Evolutionary conservation across 768 basidiomycete genomes (phyloP).

Genomic region (Agaricus sinodeliciosus): DNA sequence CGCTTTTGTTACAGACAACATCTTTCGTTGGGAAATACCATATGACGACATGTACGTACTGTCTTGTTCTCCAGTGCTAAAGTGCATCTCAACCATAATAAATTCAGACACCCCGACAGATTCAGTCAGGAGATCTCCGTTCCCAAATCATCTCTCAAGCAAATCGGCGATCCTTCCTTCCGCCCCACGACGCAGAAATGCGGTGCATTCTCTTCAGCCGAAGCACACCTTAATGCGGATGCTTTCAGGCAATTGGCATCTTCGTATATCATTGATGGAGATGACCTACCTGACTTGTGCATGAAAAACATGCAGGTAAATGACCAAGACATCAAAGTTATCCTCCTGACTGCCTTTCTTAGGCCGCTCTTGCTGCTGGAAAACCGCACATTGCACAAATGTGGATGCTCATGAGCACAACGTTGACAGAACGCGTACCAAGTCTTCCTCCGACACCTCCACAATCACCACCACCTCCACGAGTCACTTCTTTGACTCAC

Average conservation of each 20-base stretch:
- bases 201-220: slow-evolving; percentile 40
- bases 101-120: slow-evolving; percentile 31
- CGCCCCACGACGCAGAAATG: slow-evolving; percentile 49
- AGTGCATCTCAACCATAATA: not conserved
- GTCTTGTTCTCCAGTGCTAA: slow-evolving; percentile 1
- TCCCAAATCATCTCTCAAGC: slow-evolving; percentile 38
- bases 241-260: slow-evolving; percentile 57
- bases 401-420: slow-evolving; percentile 60
- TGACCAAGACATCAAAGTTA: not conserved
- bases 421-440: slow-evolving; percentile 45
- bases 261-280: slow-evolving; percentile 49
- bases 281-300: slow-evolving; percentile 43
- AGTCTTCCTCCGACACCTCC: slow-evolving; percentile 21
- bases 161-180: slow-evolving; percentile 50
- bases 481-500: slow-evolving; percentile 9
- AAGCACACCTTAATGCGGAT: slow-evolving; percentile 33
- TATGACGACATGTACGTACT: slow-evolving; percentile 73
- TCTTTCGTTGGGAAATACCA: slow-evolving; percentile 54
- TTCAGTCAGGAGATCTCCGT: slow-evolving; percentile 23
- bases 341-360: not conserved
- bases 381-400: slow-evolving; percentile 51
- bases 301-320: slow-evolving; percentile 50
- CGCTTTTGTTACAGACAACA: slow-evolving; percentile 58
- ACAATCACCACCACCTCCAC: slow-evolving; percentile 16
- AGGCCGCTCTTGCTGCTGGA: slow-evolving; percentile 58